Conservation (phyloP, 23 red algal species). For the Pyropia haitanensis region DNA sequence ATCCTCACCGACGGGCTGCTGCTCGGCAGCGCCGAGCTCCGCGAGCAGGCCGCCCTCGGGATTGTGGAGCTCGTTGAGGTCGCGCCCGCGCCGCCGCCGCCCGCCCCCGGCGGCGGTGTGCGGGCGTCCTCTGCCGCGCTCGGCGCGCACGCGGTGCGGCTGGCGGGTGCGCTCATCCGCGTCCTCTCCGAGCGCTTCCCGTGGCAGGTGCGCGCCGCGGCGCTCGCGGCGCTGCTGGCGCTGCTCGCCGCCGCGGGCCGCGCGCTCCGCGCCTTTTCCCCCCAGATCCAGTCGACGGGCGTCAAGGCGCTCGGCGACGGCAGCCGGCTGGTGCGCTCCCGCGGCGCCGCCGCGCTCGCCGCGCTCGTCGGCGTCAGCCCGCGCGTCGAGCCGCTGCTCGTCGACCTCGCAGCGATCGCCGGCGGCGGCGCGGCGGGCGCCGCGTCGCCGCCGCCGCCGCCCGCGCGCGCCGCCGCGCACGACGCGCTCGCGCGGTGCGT, state of each 20-base stretch:
- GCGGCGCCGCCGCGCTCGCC: conserved; percentile 41
- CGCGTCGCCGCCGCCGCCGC: neutral
- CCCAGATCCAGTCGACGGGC: conserved; percentile 82
- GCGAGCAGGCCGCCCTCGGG: conserved; percentile 70
- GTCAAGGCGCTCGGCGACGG: conserved; percentile 58
- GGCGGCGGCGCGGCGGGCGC: conserved; percentile 12
- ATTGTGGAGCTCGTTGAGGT: conserved; percentile 68
- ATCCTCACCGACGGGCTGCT: conserved; percentile 38
- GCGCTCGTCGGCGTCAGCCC: conserved; percentile 32
- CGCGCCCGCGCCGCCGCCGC: conserved; percentile 13
- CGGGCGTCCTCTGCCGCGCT: neutral
- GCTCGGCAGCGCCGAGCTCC: conserved; percentile 22
- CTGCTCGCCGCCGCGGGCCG: conserved; percentile 17
- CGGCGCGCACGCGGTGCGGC: conserved; percentile 42
- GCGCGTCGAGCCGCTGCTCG: conserved; percentile 48
- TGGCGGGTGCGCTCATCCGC: conserved; percentile 76
- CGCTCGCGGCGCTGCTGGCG: conserved; percentile 42
- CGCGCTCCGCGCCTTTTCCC: conserved; percentile 49
- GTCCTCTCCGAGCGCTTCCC: conserved; percentile 73
- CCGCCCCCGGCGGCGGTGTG: no score
- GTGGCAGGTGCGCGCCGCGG: conserved; percentile 73
- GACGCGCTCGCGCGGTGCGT: no score
- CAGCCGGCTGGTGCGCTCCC: conserved; percentile 41
- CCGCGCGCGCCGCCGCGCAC: no score
- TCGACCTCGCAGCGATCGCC: conserved; percentile 35